Base-by-base conservation (phyloP, 75 land plant species). In the Cunninghamia lanceolata region DNA sequence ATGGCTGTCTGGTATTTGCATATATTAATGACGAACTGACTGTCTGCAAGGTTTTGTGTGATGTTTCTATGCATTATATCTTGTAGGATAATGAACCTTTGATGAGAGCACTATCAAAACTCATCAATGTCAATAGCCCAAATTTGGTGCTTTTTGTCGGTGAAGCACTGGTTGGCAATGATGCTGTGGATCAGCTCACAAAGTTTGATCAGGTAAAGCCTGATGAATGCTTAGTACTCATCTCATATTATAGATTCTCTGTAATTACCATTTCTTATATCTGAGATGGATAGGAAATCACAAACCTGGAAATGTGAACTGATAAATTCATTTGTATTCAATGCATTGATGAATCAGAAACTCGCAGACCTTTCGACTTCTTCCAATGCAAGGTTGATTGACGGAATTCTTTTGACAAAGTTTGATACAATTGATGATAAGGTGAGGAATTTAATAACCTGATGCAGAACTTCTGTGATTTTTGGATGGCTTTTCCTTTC, bases 91-190 rank as follows among this genome's bases (percentile, higher is more conserved):
- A 98, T 89, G 99, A 98, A 80, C 99, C 99, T 59, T 75, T 98
- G 82, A 98, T 98, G 99, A 89, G 99, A 85, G 99, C 99, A 1
- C 93, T 98, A 30, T 95, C 99, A 73, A 98, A 96, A 88, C 96
- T 98, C 52, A 94, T 98, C 85, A 91, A 98, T 86, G 89, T 98
- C 82, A 98, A 98, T 87, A 92, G 81, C 82, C 99, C 99, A 45
- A 97, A 98, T 89, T 84, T 96, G 79, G 97, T 98, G 53, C 88
- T 98, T 39, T 98, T 98, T 90, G 99, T 98, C 86, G 99, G 99
- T 83, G 99, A 98, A 89, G 99, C 99, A 45, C 87, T 98, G 38
- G 99, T 98, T 54, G 99, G 99, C 46, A 98, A 98, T 89, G 99
- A 98, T 89, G 99, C 94, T 87, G 99, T 98, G 59, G 99, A 98